Base-by-base conservation (phyloP, 2,329 filamentous ascomycete species). In the Orbilia quercus region DNA sequence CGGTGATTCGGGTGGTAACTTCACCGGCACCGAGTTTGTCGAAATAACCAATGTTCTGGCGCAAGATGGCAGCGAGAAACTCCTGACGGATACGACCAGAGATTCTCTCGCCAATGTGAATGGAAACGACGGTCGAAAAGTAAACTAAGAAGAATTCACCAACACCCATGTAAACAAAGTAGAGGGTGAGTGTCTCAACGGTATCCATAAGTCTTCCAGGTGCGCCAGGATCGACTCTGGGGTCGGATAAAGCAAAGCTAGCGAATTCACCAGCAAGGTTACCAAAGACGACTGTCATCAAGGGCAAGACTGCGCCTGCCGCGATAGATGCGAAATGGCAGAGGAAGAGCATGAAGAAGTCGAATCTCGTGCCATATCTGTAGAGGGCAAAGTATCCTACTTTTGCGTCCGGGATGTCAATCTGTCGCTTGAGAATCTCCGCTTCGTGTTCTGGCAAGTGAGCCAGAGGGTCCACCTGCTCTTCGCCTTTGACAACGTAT, bases 21-120 rank as follows among this genome's bases (percentile, higher is more conserved):
- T 97, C 95, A 69, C 94, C 93, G 34, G 92, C 90, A 57, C 93
- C 94, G 12, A 96, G 85, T 78, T 95, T 95, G 81, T 98, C 95
- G 81, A 96, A 96, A 81, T 91, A 96, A 48, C 88, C 92, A 80
- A 96, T 94, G 80, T 96, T 96, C 80, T 96, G 92, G 73, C 88
- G 87, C 83, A 96, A 83, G 79, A 92, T 93, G 75, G 90, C 91
- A 77, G 89, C 86, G 5, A 99, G 86, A 78, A 98, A 98, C 76
- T 91, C 86, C 79, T 91, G 87, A 69, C 93, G 88, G 77, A 93
- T 91, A 82, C 92, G 91, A 75, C 87, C 86, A 67, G 88, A 88
- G 79, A 93, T 88, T 78, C 92, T 89, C 80, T 94, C 91, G 65
- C 91, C 91, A 0, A 88, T 89, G 78, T 92, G 96, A 77, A 97